Base-by-base conservation (phyloP, 2,329 filamentous ascomycete genomes). In the Talaromyces rugulosus region DNA sequence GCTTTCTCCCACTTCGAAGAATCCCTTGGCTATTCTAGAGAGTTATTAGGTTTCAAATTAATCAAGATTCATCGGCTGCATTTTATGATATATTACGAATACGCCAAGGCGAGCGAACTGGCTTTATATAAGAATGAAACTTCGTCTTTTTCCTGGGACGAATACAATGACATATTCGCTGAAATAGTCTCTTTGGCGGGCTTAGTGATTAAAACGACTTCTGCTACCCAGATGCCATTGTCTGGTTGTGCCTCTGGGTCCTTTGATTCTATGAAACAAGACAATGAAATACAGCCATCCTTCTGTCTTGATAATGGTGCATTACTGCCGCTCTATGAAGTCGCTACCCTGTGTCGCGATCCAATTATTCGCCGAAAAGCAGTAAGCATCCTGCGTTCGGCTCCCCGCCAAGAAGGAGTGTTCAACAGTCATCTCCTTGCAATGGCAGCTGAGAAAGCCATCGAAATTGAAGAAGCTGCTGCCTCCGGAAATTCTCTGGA, bases 141-240 rank as follows among this genome's bases (percentile, higher is more conserved):
- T 0, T 53, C 66, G 31, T 18, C 18, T 61, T 5, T 61, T 61
- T 18, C 61, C 14, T 72, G 68, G 63, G 53, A 61, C 31, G 23
- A 56, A 9, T 36, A 50, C 23, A 9, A 56, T 23, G 2, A n/a
- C 23, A 7, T 5, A n/a, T 33, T 11, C 23, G n/a, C 36, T 9
- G 59, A 56, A 27, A 16, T 61, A 12, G 31, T 61, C 40, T 58
- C 65, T 5, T 62, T 72, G 2, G 69, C 67, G 42, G 66, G 65
- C 44, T 68, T 66, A 0, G 51, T 61, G 59, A 61, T 61, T 42
- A 31, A 42, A 1, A 27, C 23, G 9, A 31, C 31, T n/a, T 44
- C 52, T 4, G 53, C n/a, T 16, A 51, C 28, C 1, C 42, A 56
- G 30, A 18, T 30, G 2, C 40, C 11, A 33, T 14, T 61, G 53